Evolutionary conservation across 768 basidiomycete genomes (phyloP), one percentile per base, ranked within the genome.

Genomic region (Hygrocybe punicea): DNA sequence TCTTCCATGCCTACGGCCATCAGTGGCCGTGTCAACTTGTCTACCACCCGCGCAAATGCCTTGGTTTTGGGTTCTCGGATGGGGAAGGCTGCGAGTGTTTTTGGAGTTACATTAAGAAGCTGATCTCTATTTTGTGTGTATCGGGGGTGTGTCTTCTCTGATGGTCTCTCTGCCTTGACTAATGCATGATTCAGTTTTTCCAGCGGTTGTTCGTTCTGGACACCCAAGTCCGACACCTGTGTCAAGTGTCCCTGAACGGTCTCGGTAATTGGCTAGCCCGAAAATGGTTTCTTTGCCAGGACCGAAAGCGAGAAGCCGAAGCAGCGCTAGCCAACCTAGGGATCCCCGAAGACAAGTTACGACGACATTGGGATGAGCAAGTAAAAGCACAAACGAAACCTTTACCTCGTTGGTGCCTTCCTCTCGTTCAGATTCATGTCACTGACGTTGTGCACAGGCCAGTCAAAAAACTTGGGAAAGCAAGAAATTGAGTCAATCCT

Each of bases 1-100:
- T 71, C 3, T 70, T 76, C 60, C 74, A 76, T 61, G 70, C 71
- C 4, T 75, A 68, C 39, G 67, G 72, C 1, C 74, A 74, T 47
- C 62, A 70, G 23, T 75, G 73, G 74, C 61, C 65, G 2, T 74
- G 71, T 56, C 69, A 72, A 44, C 11, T 72, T 3, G 54, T 67
- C 3, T 73, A 64, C 60, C 67, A 74, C 51, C 73, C 72, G 4
- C 52, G 66, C 3, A 65, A 67, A 42, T 55, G 66, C 24, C 4
- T 25, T 3, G 66, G 68, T 3, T 66, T n/a, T 59, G 70, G 70
- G 2, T 53, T 67, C 2, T 54, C 64, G 13, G 64, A 71, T 56
- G 69, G 69, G 2, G 70, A 71, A 53, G 68, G 68, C 2, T 61
- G 59, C 40, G 67, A 71, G 36, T 25, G 60, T 7, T 60, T 71